Evolutionary conservation across 2,329 filamentous ascomycete genomes (phyloP).

Genomic region (Colletotrichum simmondsii): DNA sequence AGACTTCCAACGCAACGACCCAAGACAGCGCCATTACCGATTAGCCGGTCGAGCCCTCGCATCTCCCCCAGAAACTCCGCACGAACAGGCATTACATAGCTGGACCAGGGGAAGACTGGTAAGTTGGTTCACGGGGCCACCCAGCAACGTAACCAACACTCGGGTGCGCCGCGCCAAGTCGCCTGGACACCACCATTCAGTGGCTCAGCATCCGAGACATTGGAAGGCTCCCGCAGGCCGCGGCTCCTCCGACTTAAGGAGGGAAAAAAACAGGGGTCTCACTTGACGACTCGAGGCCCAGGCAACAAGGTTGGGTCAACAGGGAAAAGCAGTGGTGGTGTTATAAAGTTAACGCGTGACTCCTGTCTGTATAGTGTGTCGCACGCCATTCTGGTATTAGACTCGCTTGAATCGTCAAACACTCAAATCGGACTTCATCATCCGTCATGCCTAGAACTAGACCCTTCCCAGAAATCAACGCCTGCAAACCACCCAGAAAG

Average conservation of each 20-base stretch:
- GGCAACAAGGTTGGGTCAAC: not conserved
- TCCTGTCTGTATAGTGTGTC: not conserved
- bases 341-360: not conserved
- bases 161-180: not conserved
- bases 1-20: not conserved
- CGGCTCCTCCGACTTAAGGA: not conserved
- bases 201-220: slow-evolving; percentile 5
- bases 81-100: not conserved
- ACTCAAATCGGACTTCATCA: not conserved
- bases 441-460: not conserved
- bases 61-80: not conserved
- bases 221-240: not conserved
- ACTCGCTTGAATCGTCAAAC: not conserved
- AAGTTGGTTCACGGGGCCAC: not conserved
- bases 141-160: not conserved
- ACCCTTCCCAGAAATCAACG: slow-evolving; percentile 13
- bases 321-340: not conserved
- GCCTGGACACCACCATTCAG: not conserved
- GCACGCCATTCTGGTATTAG: not conserved
- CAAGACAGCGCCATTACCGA: not conserved
- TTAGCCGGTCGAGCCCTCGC: not conserved
- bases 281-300: not conserved
- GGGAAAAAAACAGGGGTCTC: not conserved
- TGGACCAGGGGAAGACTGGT: not conserved
- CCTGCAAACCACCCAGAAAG: slow-evolving; percentile 25